Conservation (phyloP, 495 filamentous ascomycete species). For the Choiromyces venosus region DNA sequence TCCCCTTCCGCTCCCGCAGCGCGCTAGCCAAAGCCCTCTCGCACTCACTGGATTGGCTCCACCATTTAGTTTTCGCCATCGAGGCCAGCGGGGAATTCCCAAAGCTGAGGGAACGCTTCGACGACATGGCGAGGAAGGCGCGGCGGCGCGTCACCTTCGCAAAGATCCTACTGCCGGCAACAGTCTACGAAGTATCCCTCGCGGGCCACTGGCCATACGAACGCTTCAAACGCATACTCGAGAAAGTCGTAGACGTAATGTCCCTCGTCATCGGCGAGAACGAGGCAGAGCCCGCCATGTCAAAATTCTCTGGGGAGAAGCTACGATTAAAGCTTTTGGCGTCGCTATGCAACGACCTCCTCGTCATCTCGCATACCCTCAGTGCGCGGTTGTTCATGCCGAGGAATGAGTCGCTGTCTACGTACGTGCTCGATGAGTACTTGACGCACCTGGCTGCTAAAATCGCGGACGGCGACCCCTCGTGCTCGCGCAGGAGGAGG, state of each 20-base stretch:
- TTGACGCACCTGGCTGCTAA: slow-evolving; percentile 28
- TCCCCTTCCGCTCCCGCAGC: slow-evolving; percentile 36
- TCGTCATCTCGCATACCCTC: slow-evolving; percentile 41
- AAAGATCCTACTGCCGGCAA: slow-evolving; percentile 36
- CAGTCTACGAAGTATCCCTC: slow-evolving; percentile 40
- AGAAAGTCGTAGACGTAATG: slow-evolving; percentile 39
- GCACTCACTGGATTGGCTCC: slow-evolving; percentile 39
- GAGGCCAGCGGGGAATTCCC: slow-evolving; percentile 37
- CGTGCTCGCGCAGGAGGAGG: neutral
- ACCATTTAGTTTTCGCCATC: slow-evolving; percentile 41
- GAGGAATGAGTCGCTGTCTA: slow-evolving; percentile 36
- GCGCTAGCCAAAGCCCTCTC: slow-evolving; percentile 35
- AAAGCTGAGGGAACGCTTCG: slow-evolving; percentile 29
- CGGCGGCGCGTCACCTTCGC: slow-evolving; percentile 29
- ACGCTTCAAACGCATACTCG: slow-evolving; percentile 36
- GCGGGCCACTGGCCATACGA: slow-evolving; percentile 39
- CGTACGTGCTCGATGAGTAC: slow-evolving; percentile 35
- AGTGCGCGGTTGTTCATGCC: slow-evolving; percentile 40
- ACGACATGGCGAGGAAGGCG: slow-evolving; percentile 37
- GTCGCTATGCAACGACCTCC: slow-evolving; percentile 38
- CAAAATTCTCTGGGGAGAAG: slow-evolving; percentile 12
- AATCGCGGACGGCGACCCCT: slow-evolving; percentile 8
- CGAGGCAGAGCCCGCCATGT: slow-evolving; percentile 29
- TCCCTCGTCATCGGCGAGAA: slow-evolving; percentile 38
- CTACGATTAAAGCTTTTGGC: slow-evolving; percentile 34